A percentile compares a stretch with the other conserved stretches of the same genome.
phyloP scores from a whole-genome alignment of 345 rosid species.

The Salix caprea region DNA sequence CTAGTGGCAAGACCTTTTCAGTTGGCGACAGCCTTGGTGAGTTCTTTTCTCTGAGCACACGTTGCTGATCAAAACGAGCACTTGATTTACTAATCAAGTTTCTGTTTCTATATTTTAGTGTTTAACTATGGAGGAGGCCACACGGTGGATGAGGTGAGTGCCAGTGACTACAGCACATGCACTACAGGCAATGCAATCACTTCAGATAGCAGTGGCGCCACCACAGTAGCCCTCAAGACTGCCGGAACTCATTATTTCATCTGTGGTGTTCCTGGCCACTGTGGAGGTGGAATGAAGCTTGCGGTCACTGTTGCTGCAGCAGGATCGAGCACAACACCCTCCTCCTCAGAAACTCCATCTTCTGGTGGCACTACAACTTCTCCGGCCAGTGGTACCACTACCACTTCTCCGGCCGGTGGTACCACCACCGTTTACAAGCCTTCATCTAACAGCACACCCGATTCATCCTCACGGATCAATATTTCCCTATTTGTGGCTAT shows the following conservation, averaged over 20 bases:
- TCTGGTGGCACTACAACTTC: neutral
- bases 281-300: conserved; percentile 30
- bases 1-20: conserved; percentile 47
- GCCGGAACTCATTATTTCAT: conserved; percentile 77
- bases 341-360: conserved; percentile 2
- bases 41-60: conserved; percentile 1
- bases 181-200: conserved; percentile 47
- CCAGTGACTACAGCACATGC: conserved; percentile 80
- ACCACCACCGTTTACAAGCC: neutral
- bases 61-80: neutral
- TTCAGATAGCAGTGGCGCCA: conserved; percentile 35
- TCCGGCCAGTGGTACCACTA: neutral
- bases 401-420: neutral
- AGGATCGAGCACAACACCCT: neutral
- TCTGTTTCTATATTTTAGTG: conserved; percentile 24
- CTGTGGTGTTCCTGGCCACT: conserved; percentile 60
- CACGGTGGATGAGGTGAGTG: conserved; percentile 74
- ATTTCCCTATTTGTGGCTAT: neutral
- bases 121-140: conserved; percentile 63
- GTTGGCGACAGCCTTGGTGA: conserved; percentile 82
- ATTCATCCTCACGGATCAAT: conserved; percentile 1
- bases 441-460: neutral
- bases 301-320: conserved; percentile 6
- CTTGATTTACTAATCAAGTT: neutral
- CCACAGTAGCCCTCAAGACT: conserved; percentile 68